Base-by-base conservation (phyloP, 345 rosid species). In the Aquilaria malaccensis region DNA sequence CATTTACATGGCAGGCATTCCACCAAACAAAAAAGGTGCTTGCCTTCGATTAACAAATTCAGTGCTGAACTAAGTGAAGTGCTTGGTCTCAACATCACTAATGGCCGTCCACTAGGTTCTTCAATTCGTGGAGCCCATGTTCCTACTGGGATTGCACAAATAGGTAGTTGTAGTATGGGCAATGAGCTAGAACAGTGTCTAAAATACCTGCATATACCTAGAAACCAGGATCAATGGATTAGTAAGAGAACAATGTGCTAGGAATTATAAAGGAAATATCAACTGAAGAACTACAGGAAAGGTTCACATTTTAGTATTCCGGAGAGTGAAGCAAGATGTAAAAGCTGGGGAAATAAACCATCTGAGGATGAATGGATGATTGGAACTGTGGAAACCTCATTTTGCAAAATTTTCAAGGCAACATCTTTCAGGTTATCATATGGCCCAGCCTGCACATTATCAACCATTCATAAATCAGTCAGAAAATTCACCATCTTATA, bases 31-130 rank as follows among this genome's bases (percentile, higher is more conserved):
- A 52, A 33, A 70, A 30, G 51, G 45, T 56, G 10, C 70, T 63
- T 71, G 83, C 94, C 94, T 74, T 86, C 80, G 65, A 84, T 77
- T 69, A 86, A 72, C 71, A 86, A 60, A 70, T 79, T 80, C 69
- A 86, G 67, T 10, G 89, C 94, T 37, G 81, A 72, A 64, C 76
- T 82, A 60, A 86, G 89, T 43, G 94, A 63, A 65, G 86, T 81
- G 60, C 77, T 77, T 57, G 77, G 87, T 70, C 78, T 79, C 79
- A 86, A 72, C 79, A 77, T 74, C 3, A 85, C 86, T 43, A 86
- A 76, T 11, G 87, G 83, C 37, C 67, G 74, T 53, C 71, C 60
- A 54, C 67, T 76, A 55, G 79, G 63, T 58, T 80, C 87, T 33
- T 81, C 82, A 65, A 82, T 71, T 72, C 67, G 73, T 6, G 84